These are phyloP conservation scores for Fusarium palustre DNA, from an alignment of 2,329 filamentous ascomycete genomes.

Conservation along the genomic window DNA sequence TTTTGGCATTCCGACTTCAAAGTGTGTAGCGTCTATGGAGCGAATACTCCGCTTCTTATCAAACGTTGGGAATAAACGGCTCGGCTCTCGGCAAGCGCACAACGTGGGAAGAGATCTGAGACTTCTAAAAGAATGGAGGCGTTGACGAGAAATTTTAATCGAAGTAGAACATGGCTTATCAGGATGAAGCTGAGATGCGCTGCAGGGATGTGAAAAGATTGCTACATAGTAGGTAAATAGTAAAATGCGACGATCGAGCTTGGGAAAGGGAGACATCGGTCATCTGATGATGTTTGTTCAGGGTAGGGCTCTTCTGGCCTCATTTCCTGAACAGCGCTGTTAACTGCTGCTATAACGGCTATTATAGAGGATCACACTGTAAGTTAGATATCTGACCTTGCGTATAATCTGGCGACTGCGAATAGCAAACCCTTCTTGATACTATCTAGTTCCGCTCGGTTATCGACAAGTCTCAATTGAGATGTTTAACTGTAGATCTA, in stretches of 20 bases:
- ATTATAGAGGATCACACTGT: accelerated
- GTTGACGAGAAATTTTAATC: neutral
- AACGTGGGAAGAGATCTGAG: neutral
- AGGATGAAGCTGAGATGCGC: neutral
- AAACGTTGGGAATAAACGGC: neutral
- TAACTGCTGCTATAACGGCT: too few species aligned
- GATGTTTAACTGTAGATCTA: neutral
- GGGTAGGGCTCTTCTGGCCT: too few species aligned
- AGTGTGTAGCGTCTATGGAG: neutral
- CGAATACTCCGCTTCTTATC: neutral
- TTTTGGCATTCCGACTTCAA: neutral
- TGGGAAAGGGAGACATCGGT: neutral
- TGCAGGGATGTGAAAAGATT: neutral
- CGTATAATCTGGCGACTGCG: too few species aligned
- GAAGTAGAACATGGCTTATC: neutral
- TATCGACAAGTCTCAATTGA: neutral
- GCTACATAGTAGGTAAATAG: too few species aligned
- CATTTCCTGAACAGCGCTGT: too few species aligned
- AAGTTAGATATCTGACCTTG: too few species aligned
- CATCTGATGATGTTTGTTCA: too few species aligned
- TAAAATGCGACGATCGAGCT: neutral
- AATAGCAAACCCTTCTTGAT: too few species aligned
- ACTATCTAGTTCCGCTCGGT: neutral
- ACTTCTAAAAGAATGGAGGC: neutral
- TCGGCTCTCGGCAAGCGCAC: neutral